Evolutionary conservation across 164 flowering plant genomes (phyloP).

Genomic region (Macadamia integrifolia): DNA sequence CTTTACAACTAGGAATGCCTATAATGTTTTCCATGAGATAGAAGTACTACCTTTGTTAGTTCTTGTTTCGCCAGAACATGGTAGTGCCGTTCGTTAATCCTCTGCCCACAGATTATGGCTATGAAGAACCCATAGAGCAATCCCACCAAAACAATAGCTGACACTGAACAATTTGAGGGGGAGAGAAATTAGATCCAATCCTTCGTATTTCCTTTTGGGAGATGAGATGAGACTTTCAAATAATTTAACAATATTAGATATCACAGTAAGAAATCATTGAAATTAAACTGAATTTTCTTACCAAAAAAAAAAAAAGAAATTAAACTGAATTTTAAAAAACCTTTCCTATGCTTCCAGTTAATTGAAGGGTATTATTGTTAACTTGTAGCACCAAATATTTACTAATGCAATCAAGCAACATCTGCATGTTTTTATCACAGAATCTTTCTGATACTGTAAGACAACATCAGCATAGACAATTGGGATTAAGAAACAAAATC

Average conservation of each 20-base stretch:
- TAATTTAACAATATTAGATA: not conserved
- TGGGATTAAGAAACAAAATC: too few species aligned
- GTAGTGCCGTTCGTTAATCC: conserved; percentile 91
- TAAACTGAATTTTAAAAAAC: not conserved
- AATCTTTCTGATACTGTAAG: too few species aligned
- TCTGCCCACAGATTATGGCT: conserved; percentile 96
- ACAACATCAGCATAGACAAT: too few species aligned
- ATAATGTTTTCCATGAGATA: not conserved
- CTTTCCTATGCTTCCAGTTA: not conserved
- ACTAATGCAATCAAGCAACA: too few species aligned
- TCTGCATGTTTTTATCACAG: too few species aligned
- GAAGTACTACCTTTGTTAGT: conserved; percentile 70
- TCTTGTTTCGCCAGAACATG: conserved; percentile 98
- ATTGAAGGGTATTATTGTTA: too few species aligned
- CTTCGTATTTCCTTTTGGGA: too few species aligned
- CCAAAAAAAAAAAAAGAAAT: not conserved
- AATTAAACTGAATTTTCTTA: not conserved
- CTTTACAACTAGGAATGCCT: too few species aligned
- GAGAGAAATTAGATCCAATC: not conserved
- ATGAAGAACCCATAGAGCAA: conserved; percentile 96
- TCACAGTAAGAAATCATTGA: not conserved
- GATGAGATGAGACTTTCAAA: not conserved
- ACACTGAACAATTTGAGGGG: conserved; percentile 41
- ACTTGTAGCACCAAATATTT: too few species aligned
- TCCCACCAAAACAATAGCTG: conserved; percentile 91